Evolutionary conservation across 73 alveolate genomes (phyloP).

Genomic region (Tetrahymena borealis): DNA sequence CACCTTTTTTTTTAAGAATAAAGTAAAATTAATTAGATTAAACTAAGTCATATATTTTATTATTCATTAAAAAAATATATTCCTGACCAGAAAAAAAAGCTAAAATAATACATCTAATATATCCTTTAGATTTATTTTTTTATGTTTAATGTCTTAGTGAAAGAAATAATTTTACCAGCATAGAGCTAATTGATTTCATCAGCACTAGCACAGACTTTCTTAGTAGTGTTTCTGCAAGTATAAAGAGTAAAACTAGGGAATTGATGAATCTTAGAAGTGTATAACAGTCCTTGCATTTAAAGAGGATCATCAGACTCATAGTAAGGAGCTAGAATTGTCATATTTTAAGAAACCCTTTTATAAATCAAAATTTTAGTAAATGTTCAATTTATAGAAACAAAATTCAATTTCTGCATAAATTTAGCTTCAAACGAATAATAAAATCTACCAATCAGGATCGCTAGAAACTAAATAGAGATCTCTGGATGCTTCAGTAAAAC

Average conservation of each 20-base stretch:
- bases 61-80: not conserved
- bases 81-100: not conserved
- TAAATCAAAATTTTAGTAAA: not conserved
- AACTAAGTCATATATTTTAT: not conserved
- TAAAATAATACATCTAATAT: not conserved
- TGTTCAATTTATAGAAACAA: no score
- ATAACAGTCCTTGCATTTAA: not conserved
- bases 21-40: not conserved
- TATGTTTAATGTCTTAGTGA: not conserved
- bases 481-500: not conserved
- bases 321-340: not conserved
- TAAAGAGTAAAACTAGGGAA: not conserved
- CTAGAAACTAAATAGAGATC: not conserved
- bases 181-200: not conserved
- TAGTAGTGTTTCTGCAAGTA: not conserved
- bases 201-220: not conserved
- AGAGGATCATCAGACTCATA: not conserved
- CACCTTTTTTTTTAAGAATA: constrained; percentile 7
- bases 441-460: not conserved
- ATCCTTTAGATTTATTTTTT: not conserved
- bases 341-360: not conserved
- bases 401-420: no score
- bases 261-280: not conserved
- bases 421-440: not conserved
- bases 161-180: not conserved